Percentiles rank a stretch among this genome's conserved stretches.
Conservation (phyloP, 208 protist species). For the Phytomonas sp. region DNA sequence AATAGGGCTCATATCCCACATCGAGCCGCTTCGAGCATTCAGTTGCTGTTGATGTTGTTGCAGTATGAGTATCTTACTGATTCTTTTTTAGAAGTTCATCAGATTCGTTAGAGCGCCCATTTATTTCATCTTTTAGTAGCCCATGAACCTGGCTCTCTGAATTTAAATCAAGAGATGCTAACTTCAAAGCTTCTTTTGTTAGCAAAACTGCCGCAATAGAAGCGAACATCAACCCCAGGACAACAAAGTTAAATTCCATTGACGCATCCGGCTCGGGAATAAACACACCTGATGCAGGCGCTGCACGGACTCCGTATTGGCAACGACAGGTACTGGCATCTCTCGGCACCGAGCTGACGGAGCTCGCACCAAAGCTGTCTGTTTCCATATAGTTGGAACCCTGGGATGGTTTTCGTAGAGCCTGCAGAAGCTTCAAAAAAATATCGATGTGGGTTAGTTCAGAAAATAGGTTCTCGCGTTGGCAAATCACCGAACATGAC, state of each 20-base stretch:
- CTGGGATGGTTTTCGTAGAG: not conserved
- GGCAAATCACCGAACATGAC: not conserved
- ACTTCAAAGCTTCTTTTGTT: constrained; percentile 19
- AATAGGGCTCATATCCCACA: not conserved
- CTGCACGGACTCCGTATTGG: constrained; percentile 37
- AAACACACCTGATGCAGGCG: constrained; percentile 38
- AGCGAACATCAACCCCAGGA: constrained; percentile 37
- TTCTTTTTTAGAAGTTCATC: constrained; percentile 10
- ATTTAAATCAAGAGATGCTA: constrained; percentile 6
- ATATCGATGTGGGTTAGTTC: not conserved
- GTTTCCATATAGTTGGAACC: not conserved
- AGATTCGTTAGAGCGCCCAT: not conserved
- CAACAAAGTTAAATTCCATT: constrained; percentile 72
- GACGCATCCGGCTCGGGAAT: constrained; percentile 67
- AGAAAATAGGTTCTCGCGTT: not conserved
- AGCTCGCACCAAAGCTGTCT: not conserved
- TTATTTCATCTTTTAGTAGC: not conserved
- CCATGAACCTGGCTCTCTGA: not conserved
- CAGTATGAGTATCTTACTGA: constrained; percentile 6
- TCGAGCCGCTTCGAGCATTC: not conserved
- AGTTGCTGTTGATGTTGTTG: not conserved
- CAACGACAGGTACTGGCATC: not conserved
- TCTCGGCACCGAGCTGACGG: not conserved
- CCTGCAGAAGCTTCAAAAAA: not conserved
- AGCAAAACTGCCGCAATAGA: constrained; percentile 25